These are phyloP conservation scores for Claviceps sp. DNA, from an alignment of 2,329 filamentous ascomycete genomes.

Conservation along the genomic window DNA sequence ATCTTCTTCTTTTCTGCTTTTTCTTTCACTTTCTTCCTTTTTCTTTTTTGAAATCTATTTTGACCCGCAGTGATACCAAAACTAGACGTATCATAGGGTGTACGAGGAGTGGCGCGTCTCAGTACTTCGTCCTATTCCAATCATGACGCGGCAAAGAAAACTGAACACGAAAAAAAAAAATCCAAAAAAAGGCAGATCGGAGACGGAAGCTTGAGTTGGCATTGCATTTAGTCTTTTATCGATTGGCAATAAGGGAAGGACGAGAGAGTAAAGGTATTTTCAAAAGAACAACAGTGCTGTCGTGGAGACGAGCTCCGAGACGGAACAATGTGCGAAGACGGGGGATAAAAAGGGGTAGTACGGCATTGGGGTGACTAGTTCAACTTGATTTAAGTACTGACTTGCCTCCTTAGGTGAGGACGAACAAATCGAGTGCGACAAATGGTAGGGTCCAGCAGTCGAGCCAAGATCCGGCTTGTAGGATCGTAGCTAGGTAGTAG, in stretches of 20 bases:
- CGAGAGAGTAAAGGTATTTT: background rate
- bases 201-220: background rate
- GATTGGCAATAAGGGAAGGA: background rate
- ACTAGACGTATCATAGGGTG: conserved; percentile 10
- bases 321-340: background rate
- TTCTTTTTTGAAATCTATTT: background rate
- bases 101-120: conserved; percentile 3
- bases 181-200: no score
- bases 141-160: conserved; percentile 1
- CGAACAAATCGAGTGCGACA: background rate
- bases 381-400: background rate
- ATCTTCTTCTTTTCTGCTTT: conserved; percentile 1
- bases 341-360: background rate
- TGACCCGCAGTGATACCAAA: conserved; percentile 14
- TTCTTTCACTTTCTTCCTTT: background rate
- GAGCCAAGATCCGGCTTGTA: background rate
- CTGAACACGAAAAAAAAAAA: background rate
- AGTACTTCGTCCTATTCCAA: background rate
- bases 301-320: background rate
- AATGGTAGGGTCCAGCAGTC: background rate
- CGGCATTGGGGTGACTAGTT: no score
- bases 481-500: background rate
- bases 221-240: background rate
- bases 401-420: background rate
- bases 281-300: background rate